phyloP scores from a whole-genome alignment of 2,329 filamentous ascomycete species.

The Monosporascus sp. region DNA sequence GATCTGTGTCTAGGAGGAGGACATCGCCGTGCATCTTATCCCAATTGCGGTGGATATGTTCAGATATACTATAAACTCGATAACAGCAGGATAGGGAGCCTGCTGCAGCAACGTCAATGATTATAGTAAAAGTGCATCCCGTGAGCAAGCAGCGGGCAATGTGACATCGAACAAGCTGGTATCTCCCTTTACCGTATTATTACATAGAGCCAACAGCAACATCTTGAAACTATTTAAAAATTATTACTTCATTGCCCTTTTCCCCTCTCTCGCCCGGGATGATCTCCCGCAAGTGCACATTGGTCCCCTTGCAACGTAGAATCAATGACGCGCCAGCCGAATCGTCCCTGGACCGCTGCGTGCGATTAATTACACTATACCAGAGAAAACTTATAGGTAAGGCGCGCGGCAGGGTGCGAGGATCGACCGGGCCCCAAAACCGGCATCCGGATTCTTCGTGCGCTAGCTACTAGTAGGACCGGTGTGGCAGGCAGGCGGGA shows the following conservation, averaged over 20 bases:
- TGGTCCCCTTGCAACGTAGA: neutral
- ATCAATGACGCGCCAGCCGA: neutral
- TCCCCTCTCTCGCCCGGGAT: neutral
- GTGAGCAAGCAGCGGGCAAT: too few relatives aligned
- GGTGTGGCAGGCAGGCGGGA: neutral
- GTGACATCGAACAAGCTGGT: too few relatives aligned
- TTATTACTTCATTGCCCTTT: too few relatives aligned
- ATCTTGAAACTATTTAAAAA: neutral
- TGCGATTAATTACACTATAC: neutral
- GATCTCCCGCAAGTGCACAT: neutral
- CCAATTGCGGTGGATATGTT: too few relatives aligned
- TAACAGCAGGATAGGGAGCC: too few relatives aligned
- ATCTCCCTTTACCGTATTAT: too few relatives aligned
- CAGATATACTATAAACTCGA: too few relatives aligned
- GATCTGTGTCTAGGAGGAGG: too few relatives aligned
- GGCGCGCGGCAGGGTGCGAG: neutral
- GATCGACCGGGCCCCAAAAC: neutral
- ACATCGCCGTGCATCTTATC: too few relatives aligned
- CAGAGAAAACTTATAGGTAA: neutral
- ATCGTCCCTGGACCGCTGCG: neutral
- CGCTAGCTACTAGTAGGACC: neutral
- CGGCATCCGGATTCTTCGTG: neutral
- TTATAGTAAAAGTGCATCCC: too few relatives aligned
- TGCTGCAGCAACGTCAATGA: too few relatives aligned
- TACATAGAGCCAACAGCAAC: too few relatives aligned